Percentiles rank a stretch among this genome's conserved stretches.
Evolutionary conservation across 2,329 filamentous ascomycete genomes (phyloP).

Genomic region (Beauveria pseudobassiana): DNA sequence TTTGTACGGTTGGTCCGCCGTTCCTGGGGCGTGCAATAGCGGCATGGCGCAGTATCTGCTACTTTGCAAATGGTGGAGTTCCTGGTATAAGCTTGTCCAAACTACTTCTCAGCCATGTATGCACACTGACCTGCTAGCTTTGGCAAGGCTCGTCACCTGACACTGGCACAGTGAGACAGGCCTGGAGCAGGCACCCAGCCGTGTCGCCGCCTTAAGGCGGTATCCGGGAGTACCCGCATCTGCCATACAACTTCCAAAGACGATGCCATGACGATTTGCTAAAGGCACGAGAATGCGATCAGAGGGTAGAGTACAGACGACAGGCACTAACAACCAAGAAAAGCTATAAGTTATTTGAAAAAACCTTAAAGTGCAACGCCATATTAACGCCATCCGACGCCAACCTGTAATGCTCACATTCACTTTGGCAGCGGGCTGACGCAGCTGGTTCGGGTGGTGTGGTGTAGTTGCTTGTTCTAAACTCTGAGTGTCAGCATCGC

Average conservation of each 20-base stretch:
- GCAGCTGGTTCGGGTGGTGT: neutral
- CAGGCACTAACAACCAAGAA: too few relatives aligned
- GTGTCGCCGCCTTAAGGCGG: neutral
- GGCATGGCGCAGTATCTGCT: neutral
- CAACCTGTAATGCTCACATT: neutral
- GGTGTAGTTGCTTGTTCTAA: constrained; percentile 1
- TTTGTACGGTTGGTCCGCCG: constrained; percentile 1
- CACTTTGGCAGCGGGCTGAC: neutral
- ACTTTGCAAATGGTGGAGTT: neutral
- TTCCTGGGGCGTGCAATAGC: constrained; percentile 10
- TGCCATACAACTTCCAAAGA: neutral
- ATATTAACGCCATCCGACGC: neutral
- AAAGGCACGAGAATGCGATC: neutral
- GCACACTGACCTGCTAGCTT: neutral
- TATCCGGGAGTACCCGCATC: neutral
- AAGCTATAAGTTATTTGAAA: too few relatives aligned
- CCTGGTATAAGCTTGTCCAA: neutral
- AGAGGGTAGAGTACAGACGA: too few relatives aligned
- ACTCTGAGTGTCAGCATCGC: neutral
- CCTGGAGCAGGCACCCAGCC: constrained; percentile 1
- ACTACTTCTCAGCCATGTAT: constrained; percentile 5
- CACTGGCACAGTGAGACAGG: neutral
- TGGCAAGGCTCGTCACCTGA: neutral
- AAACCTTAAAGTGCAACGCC: too few relatives aligned
- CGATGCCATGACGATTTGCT: neutral